phyloP scores from a whole-genome alignment of 2,329 filamentous ascomycete species.

The Calonectria hongkongensis region DNA sequence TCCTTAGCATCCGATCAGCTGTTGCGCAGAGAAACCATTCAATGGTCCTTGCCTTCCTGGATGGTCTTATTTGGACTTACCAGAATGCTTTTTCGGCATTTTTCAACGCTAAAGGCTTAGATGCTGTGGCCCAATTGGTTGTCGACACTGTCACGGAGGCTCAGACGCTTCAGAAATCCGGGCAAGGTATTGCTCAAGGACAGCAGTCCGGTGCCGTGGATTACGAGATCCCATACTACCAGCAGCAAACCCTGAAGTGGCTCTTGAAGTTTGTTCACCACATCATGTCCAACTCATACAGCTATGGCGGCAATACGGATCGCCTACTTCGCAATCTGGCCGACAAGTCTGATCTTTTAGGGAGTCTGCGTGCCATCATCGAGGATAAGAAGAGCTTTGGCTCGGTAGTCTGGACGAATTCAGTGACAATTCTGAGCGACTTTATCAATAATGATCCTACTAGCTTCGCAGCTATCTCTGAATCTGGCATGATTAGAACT shows the following conservation, averaged over 20 bases:
- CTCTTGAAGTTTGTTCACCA: constrained; percentile 97
- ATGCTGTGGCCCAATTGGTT: constrained; percentile 91
- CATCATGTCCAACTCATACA: constrained; percentile 87
- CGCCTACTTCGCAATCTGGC: constrained; percentile 93
- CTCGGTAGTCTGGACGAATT: constrained; percentile 96
- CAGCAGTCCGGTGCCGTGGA: constrained; percentile 89
- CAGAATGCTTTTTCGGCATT: constrained; percentile 90
- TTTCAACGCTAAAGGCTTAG: constrained; percentile 87
- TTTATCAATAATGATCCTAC: constrained; percentile 99
- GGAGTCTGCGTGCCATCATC: constrained; percentile 87
- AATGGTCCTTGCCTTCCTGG: constrained; percentile 89
- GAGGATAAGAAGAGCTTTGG: constrained; percentile 87
- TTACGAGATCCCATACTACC: constrained; percentile 93
- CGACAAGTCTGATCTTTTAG: constrained; percentile 90
- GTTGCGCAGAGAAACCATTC: constrained; percentile 90
- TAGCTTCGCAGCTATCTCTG: constrained; percentile 95
- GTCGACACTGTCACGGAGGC: constrained; percentile 85
- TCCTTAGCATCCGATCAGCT: constrained; percentile 86
- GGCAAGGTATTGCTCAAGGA: constrained; percentile 81
- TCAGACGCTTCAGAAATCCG: constrained; percentile 78
- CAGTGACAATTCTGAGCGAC: constrained; percentile 92
- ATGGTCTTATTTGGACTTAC: constrained; percentile 89
- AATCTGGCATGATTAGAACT: constrained; percentile 91
- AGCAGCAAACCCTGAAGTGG: constrained; percentile 95
- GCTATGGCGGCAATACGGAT: constrained; percentile 87